Evolutionary conservation across 495 filamentous ascomycete genomes (phyloP), one percentile per base, ranked within the genome.

Genomic region (Cercophora sp.): DNA sequence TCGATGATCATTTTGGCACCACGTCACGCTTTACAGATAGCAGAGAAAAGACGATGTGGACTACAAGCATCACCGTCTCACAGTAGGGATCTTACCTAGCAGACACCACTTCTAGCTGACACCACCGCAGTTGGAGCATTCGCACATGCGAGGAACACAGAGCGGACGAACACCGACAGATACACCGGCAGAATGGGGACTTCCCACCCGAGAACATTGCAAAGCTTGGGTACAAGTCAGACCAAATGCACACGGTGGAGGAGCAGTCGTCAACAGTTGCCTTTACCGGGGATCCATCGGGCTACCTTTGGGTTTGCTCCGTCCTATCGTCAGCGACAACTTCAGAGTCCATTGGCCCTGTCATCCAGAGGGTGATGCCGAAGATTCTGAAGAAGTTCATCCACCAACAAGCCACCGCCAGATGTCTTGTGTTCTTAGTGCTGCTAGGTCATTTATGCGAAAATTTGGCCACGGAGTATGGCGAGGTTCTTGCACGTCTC

Each of bases 151-250:
- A 26, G n/a, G 54, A 43, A 46, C 31, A 46, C 37, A 3, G 31
- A 5, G 36, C 8, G 1, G 48, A 51, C 19, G 4, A 6, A 22
- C 40, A 45, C 23, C 26, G 27, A 11, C 47, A 56, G 41, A 34
- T 3, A 0, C 48, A 57, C 35, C 23, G 54, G n/a, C 54, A 57
- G 9, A 45, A 48, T 16, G 54, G 54, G 24, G 44, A 52, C 13
- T 57, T 57, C 32, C 54, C 54, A 2, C 54, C 54, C 5, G 48
- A 57, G 8, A 52, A 57, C 20, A 48, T 57, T 16, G 34, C 35
- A 10, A 15, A 22, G 8, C 54, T 57, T 19, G 48, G 48, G 2
- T 42, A 9, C 3, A 20, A 55, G 37, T 29, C 45, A 43, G 22
- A 35, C 25, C 15, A 41, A 18, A 34, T 39, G 36, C 41, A 57